Base-by-base conservation (phyloP, 306 rosid species). In the Abrus pulchellus region DNA sequence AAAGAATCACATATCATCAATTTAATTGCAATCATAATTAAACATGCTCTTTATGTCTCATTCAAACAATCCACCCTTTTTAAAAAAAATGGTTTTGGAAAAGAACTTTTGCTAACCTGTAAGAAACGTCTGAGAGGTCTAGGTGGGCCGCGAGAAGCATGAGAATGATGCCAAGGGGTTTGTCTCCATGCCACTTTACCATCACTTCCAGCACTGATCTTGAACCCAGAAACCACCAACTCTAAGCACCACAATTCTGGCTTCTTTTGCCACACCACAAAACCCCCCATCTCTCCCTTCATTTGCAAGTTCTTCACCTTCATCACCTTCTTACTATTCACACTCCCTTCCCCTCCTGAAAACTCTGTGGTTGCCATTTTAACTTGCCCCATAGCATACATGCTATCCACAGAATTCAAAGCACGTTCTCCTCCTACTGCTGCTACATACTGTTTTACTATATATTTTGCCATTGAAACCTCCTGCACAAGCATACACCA, bases 111-210 rank as follows among this genome's bases (percentile, higher is more conserved):
- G 1, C 12, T 45, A 72, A 92, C 98, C 97, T 92, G 98, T 45
- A 94, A 71, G 74, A 92, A 90, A 13, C 98, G 97, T 28, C 98
- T 40, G 12, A 94, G 92, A 47, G 97, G 98, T 10, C 97, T 88
- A 36, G 97, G 98, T 5, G 98, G 97, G 45, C 98, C 98, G 0
- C 98, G 90, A 59, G 98, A 92, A 65, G 98, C 98, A 66, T 94
- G 98, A 47, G 98, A 92, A 68, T 94, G 98, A 87, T 94, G 97
- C 97, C 97, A 94, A 1, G 98, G 98, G 41, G 98, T 94, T 69
- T 92, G 98, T 49, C 98, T 88, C 98, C 98, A 94, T 13, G 98
- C 97, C 53, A 94, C 88, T 64, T 91, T 94, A 0, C 97, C 97
- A 61, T 94, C 97, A 81, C 97, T 92, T 3, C 98, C 98, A 0